A percentile compares a stretch with the other conserved stretches of the same genome.
Conservation (phyloP, 2,329 filamentous ascomycete species). For the Apiospora rasikravindrae region DNA sequence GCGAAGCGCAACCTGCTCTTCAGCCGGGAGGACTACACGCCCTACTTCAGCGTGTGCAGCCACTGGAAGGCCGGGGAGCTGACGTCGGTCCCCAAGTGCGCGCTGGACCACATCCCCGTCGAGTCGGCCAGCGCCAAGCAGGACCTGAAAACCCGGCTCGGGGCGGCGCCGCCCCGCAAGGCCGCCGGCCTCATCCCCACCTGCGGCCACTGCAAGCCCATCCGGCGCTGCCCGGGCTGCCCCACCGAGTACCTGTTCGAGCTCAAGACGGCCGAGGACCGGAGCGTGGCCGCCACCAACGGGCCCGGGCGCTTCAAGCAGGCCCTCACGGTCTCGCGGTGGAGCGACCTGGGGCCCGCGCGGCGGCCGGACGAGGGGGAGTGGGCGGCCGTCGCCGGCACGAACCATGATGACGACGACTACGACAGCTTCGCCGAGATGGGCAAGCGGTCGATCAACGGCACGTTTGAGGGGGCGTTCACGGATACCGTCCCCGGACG, state of each 20-base stretch:
- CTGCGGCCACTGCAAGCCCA: conserved; percentile 12
- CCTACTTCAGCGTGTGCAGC: conserved; percentile 18
- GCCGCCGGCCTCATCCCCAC: background rate
- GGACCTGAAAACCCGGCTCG: background rate
- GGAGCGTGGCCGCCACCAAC: background rate
- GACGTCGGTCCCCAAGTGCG: conserved; percentile 15
- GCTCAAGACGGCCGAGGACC: conserved; percentile 19
- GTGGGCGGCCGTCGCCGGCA: background rate
- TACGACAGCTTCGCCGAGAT: conserved; percentile 15
- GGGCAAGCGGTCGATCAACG: conserved; percentile 16
- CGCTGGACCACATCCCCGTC: conserved; percentile 11
- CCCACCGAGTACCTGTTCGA: conserved; percentile 18
- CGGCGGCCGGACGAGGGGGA: background rate
- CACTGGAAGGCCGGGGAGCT: conserved; percentile 16
- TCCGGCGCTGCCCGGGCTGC: conserved; percentile 1
- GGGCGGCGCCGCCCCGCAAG: background rate
- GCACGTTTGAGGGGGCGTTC: conserved; percentile 8
- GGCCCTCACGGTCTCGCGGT: conserved; percentile 12
- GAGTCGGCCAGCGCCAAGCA: background rate
- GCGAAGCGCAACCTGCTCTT: conserved; percentile 17
- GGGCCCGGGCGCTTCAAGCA: conserved; percentile 9
- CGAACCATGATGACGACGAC: background rate
- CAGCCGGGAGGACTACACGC: conserved; percentile 16
- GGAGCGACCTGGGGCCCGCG: conserved; percentile 15
- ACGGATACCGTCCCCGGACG: conserved; percentile 3